Base-by-base conservation (phyloP, 2,329 filamentous ascomycete species). In the Bipolaris sorokiniana region DNA sequence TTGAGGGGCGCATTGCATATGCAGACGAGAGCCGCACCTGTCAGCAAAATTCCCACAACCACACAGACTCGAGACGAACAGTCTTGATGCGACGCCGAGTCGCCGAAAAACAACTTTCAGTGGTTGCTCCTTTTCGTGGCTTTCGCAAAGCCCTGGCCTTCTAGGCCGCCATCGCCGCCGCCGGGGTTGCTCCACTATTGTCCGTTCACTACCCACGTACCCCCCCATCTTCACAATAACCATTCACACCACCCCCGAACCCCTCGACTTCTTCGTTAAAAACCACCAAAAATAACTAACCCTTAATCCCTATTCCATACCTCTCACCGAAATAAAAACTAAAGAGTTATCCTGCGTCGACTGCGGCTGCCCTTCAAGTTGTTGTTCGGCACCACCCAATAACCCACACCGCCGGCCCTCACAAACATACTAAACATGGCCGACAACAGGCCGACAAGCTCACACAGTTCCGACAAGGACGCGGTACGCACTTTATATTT, bases 401-500 rank as follows among this genome's bases (percentile, higher is more conserved):
- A 50, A 16, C 54, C 58, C 58, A 50, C 56, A 54, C 57, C 57
- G 54, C 51, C 53, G 34, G 52, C 57, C 40, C 50, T 52, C 47
- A 48, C 58, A 60, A 62, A 37, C 40, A 42, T 26, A 31, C 10
- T 31, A 26, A 42, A 26, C 51, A 69, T 70, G 67, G 67, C 58
- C 49, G 59, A 67, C 45, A 62, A 64, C 46, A 64, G 65, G 56
- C 70, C 71, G n/a, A 60, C 63, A 47, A 76, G 72, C 69, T 59
- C 64, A 20, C 63, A 69, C 51, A 73, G 71, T 66, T 76, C 72
- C 3, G 70, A 73, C 51, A 66, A 62, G 42, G 71, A 70, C 41
- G 66, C 59, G 20, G 68, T 74, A 54, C 66, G 70, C 62, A 38
- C 23, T n/a, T 6, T 5, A 16, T 11, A 36, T 9, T 28, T 23